These are phyloP conservation scores for Cadophora sp. DNA, from an alignment of 2,329 filamentous ascomycete species.

Conservation along the genomic window DNA sequence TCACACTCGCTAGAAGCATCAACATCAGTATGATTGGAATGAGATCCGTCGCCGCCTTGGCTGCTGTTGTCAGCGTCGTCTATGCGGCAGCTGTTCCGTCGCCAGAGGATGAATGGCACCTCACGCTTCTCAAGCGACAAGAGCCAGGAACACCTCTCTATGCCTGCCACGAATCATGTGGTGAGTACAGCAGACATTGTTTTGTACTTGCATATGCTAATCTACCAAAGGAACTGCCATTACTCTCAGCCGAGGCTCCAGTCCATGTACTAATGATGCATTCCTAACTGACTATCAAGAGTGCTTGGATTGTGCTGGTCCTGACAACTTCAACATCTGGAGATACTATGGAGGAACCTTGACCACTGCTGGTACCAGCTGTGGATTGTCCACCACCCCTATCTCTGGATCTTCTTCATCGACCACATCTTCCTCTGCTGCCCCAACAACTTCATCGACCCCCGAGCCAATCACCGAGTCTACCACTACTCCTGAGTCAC, in stretches of 20 bases:
- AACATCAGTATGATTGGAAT: constrained; percentile 29
- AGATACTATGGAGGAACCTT: constrained; percentile 31
- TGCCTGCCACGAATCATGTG: constrained; percentile 31
- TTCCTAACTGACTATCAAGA: constrained; percentile 32
- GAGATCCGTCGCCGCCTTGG: constrained; percentile 16
- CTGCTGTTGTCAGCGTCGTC: constrained; percentile 18
- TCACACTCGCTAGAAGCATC: constrained; percentile 16
- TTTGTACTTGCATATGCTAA: not conserved
- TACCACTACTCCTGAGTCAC: not conserved
- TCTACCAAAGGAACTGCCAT: constrained; percentile 16
- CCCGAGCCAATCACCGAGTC: not conserved
- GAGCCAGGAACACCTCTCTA: constrained; percentile 30
- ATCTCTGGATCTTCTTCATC: not conserved
- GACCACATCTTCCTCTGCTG: not conserved
- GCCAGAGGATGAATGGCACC: constrained; percentile 22
- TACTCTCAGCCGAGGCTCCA: constrained; percentile 20
- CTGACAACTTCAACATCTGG: constrained; percentile 36
- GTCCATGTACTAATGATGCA: constrained; percentile 27
- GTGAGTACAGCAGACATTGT: constrained; percentile 18
- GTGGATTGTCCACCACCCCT: constrained; percentile 26
- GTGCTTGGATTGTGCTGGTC: constrained; percentile 34
- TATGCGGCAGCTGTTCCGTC: constrained; percentile 17
- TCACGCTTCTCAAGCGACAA: constrained; percentile 30
- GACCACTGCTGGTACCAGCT: constrained; percentile 22
- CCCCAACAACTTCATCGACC: not conserved